A percentile compares a stretch with the other conserved stretches of the same genome.
Evolutionary conservation across 371 early-diverging fungal species (phyloP).

Genomic region (Coemansia sp.): DNA sequence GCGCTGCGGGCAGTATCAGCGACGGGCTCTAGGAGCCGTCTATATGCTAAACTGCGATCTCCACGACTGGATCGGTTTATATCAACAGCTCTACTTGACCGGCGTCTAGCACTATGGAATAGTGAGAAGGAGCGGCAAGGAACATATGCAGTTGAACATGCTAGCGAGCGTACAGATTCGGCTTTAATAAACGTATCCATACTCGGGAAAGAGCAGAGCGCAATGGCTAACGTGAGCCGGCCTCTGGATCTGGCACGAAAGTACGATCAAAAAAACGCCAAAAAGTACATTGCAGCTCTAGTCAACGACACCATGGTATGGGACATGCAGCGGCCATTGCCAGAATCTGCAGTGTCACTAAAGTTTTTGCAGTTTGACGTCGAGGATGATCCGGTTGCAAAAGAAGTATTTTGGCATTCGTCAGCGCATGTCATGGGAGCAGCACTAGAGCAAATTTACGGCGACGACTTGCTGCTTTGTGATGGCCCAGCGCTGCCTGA

Average conservation of each 20-base stretch:
- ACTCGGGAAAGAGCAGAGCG: not conserved
- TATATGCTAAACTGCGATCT: not conserved
- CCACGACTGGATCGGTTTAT: not conserved
- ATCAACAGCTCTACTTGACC: slow-evolving; percentile 26
- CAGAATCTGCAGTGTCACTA: slow-evolving; percentile 4
- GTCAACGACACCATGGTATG: slow-evolving; percentile 24
- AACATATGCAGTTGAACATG: not conserved
- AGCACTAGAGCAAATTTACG: slow-evolving; percentile 89
- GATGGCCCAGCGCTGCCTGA: slow-evolving; percentile 20
- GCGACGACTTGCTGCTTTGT: slow-evolving; percentile 54
- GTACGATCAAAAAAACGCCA: slow-evolving; percentile 35
- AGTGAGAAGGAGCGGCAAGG: slow-evolving; percentile 19
- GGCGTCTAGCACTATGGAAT: slow-evolving; percentile 24
- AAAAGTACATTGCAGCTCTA: slow-evolving; percentile 27
- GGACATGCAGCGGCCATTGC: slow-evolving; percentile 43
- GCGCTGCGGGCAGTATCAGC: not conserved
- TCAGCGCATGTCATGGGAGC: slow-evolving; percentile 98
- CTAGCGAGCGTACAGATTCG: not conserved
- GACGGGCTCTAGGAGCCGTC: not conserved
- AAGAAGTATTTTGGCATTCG: slow-evolving; percentile 99
- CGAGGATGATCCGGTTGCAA: slow-evolving; percentile 25
- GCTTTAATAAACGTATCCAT: not conserved
- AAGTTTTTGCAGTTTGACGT: slow-evolving; percentile 21
- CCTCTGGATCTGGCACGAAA: slow-evolving; percentile 41
- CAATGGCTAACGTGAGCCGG: slow-evolving; percentile 5